These are phyloP conservation scores for Suhomyces bribrorum DNA, from an alignment of 1,139 yeast genomes.

Conservation along the genomic window DNA sequence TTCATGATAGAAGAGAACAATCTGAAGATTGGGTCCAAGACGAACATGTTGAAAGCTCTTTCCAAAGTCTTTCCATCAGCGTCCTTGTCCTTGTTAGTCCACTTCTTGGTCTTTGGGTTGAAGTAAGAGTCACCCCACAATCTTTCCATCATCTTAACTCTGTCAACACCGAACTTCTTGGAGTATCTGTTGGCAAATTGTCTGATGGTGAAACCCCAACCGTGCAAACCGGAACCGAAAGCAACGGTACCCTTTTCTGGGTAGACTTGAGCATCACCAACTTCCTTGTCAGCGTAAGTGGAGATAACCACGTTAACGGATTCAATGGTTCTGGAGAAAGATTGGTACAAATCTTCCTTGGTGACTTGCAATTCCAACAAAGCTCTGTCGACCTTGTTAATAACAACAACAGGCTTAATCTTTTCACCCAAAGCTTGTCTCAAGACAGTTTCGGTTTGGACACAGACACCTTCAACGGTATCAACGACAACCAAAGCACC, in stretches of 20 bases:
- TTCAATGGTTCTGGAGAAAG: constrained; percentile 98
- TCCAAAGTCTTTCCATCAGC: constrained; percentile 94
- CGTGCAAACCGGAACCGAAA: constrained; percentile 99
- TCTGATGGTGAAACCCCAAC: constrained; percentile 99
- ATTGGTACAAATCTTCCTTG: constrained; percentile 98
- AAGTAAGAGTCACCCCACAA: constrained; percentile 99
- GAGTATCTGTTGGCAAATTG: constrained; percentile 98
- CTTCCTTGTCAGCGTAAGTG: constrained; percentile 85
- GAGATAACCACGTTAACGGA: constrained; percentile 98
- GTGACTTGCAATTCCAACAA: constrained; percentile 97
- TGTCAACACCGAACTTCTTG: constrained; percentile 99
- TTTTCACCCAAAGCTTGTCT: constrained; percentile 99
- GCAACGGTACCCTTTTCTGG: constrained; percentile 99
- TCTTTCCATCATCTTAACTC: constrained; percentile 96
- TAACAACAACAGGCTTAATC: constrained; percentile 97
- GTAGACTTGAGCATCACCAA: constrained; percentile 98
- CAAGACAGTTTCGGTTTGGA: constrained; percentile 99
- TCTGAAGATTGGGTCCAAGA: constrained; percentile 98
- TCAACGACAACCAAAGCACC: constrained; percentile 99
- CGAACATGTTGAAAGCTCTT: constrained; percentile 99
- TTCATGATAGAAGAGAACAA: constrained; percentile 59
- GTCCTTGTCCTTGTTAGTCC: constrained; percentile 96
- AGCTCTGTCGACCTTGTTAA: constrained; percentile 99
- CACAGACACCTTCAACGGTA: constrained; percentile 99
- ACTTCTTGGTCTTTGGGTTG: constrained; percentile 99